Base-by-base conservation (phyloP, 805 yeast genomes). In the Ogataea degrootiae region DNA sequence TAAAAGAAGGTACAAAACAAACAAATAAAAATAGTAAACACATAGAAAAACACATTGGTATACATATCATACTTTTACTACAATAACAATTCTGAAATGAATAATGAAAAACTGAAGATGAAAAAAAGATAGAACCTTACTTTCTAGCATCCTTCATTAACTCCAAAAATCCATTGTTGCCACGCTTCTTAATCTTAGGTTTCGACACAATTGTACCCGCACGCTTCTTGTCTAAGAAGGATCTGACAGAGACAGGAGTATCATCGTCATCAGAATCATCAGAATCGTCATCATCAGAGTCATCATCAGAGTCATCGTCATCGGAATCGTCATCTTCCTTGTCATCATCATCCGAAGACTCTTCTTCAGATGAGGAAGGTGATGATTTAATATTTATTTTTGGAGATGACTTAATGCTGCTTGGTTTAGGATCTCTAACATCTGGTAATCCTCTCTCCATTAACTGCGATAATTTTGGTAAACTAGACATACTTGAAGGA, bases 381-480 rank as follows among this genome's bases (percentile, higher is more conserved):
- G 29, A 23, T 23, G 16, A 23, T 23, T 16, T 21, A 22, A 6
- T 12, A 11, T 12, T 34, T 15, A 6, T 15, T 34, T 8, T n/a
- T 34, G 36, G 17, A 12, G 36, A 34, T 15, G 17, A 23, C 17
- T 22, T 22, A 22, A 33, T 16, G 26, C 12, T n/a, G 5, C 15
- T 15, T 21, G 44, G 48, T 17, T 48, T 47, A 5, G 48, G 43
- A 31, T 82, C 87, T 46, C 72, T 75, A 0, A 83, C 87, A 19
- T 79, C 86, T 2, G 90, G 90, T 12, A 83, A 74, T 4, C 87
- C 89, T 44, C 83, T 70, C n/a, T 75, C 71, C 5, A 75, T 82
- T 49, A 84, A 66, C 50, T 83, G 85, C 3, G 79, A 75, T 33
- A 84, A 63, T 0, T 86, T 70, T 0, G 83, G 76, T 19, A 64